Conservation (phyloP, 345 rosid species). For the Aquilaria sinensis region DNA sequence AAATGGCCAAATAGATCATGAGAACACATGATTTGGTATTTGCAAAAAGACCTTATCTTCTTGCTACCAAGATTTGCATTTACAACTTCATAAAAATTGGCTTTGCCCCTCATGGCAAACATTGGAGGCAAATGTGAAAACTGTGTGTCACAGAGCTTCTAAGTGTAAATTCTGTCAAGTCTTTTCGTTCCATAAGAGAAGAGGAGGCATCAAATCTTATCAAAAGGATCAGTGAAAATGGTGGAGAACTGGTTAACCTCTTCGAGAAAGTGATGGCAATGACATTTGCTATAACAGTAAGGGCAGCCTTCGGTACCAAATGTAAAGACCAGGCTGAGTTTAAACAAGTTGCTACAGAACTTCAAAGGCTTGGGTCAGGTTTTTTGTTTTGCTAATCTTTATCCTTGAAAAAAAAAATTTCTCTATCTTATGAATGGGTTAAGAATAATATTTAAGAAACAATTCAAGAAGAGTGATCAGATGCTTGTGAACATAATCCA, state of each 20-base stretch:
- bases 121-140: constrained; percentile 20
- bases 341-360: background rate
- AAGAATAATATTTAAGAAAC: background rate
- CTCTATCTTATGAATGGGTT: background rate
- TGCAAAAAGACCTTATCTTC: no score
- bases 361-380: background rate
- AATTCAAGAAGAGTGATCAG: background rate
- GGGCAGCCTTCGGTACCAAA: constrained; percentile 4
- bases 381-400: background rate
- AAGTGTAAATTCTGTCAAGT: constrained; percentile 9
- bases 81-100: no score
- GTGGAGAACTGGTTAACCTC: background rate
- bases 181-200: constrained; percentile 6
- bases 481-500: background rate
- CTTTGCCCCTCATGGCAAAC: background rate
- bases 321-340: background rate
- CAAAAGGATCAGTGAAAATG: background rate
- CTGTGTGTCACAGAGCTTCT: constrained; percentile 14
- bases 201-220: background rate
- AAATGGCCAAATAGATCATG: no score
- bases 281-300: background rate
- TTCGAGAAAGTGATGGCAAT: background rate
- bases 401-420: background rate
- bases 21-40: no score
- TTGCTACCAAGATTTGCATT: no score